A percentile compares a stretch with the other conserved stretches of the same genome.
phyloP scores from a whole-genome alignment of 306 rosid genomes.

The Leucaena leucocephala region DNA sequence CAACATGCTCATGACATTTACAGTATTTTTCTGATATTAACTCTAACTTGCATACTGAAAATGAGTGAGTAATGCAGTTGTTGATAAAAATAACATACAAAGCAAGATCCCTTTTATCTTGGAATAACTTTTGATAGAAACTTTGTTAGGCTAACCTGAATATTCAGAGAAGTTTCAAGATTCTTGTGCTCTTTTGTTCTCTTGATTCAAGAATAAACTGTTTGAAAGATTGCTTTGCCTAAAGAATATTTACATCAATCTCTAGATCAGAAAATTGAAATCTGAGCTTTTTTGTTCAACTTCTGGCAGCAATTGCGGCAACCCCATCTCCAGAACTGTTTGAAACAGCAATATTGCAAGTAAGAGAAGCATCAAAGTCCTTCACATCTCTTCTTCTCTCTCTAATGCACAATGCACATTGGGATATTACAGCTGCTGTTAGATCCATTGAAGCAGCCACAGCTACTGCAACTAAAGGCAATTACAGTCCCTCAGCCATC shows the following conservation, averaged over 20 bases:
- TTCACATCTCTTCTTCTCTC: slow-evolving; percentile 81
- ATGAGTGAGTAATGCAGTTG: neutral
- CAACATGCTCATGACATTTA: neutral
- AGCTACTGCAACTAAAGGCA: slow-evolving; percentile 36
- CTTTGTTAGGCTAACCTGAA: neutral
- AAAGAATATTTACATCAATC: neutral
- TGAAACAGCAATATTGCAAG: slow-evolving; percentile 73
- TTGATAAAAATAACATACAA: neutral
- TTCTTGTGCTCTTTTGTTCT: neutral
- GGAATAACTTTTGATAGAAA: neutral
- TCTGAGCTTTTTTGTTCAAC: slow-evolving; percentile 15
- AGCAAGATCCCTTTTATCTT: neutral
- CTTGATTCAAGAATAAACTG: neutral
- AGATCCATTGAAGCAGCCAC: slow-evolving; percentile 93
- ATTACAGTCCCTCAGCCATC: slow-evolving; percentile 37
- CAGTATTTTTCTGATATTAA: neutral
- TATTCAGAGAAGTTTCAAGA: neutral
- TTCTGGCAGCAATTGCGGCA: slow-evolving; percentile 55
- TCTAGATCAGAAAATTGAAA: slow-evolving; percentile 11
- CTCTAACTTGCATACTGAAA: neutral
- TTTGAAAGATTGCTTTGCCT: neutral
- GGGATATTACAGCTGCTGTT: slow-evolving; percentile 95
- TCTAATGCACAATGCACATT: slow-evolving; percentile 90
- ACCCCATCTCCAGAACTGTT: slow-evolving; percentile 71
- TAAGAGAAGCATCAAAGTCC: slow-evolving; percentile 76